Percentiles rank a stretch among this genome's conserved stretches.
Conservation (phyloP, 495 filamentous ascomycete genomes). For the Penicillium turbatum region DNA sequence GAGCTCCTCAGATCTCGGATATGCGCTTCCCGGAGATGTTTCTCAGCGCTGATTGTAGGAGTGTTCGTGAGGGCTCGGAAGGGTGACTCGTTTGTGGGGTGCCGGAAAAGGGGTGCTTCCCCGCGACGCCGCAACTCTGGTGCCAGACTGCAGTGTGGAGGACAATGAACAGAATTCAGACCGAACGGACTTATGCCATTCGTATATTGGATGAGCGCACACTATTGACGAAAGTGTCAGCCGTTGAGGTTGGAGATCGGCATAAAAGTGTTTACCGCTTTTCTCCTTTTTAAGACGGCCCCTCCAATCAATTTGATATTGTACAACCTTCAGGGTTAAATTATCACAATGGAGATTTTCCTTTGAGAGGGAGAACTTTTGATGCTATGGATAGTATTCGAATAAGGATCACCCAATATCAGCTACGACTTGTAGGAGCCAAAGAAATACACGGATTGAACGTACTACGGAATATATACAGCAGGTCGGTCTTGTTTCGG, state of each 20-base stretch:
- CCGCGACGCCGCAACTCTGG: conserved; percentile 10
- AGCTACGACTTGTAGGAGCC: too few species aligned
- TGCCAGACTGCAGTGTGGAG: not conserved
- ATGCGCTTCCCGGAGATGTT: conserved; percentile 10
- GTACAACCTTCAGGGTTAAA: not conserved
- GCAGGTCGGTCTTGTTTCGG: too few species aligned
- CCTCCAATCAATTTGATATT: not conserved
- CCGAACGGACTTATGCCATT: not conserved
- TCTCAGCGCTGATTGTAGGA: conserved; percentile 10
- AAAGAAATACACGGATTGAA: not conserved
- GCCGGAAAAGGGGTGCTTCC: conserved; percentile 14
- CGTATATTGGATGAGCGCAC: not conserved
- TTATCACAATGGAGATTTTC: not conserved
- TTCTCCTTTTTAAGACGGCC: not conserved
- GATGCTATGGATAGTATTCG: not conserved
- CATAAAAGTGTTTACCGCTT: conserved; percentile 20
- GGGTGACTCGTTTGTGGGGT: conserved; percentile 10
- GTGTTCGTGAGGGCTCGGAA: conserved; percentile 7
- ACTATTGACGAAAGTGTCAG: conserved; percentile 13
- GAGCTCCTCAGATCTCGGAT: not conserved
- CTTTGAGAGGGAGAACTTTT: not conserved
- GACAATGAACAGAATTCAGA: not conserved
- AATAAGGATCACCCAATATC: not conserved
- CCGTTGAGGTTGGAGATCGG: conserved; percentile 22
- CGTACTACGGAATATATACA: too few species aligned